Conservation (phyloP, 2,329 filamentous ascomycete genomes). For the Chaetomium globosum region DNA sequence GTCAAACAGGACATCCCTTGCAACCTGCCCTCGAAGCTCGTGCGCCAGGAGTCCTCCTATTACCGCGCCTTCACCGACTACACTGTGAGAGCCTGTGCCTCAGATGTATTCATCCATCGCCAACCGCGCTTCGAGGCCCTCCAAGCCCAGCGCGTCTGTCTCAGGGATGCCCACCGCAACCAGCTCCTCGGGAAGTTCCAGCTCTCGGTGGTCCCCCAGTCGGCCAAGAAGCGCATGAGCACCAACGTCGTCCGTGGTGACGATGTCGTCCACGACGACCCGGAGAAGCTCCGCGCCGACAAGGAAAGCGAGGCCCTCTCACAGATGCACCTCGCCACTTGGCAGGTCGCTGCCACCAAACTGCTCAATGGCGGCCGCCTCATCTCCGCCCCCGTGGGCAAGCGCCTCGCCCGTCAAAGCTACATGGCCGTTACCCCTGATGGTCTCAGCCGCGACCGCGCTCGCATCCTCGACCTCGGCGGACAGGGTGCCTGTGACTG, state of each 20-base stretch:
- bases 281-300: slow-evolving; percentile 66
- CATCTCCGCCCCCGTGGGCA: slow-evolving; percentile 65
- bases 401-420: slow-evolving; percentile 60
- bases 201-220: slow-evolving; percentile 68
- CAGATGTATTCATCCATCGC: slow-evolving; percentile 83
- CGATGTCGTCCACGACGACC: slow-evolving; percentile 63
- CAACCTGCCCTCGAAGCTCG: slow-evolving; percentile 55
- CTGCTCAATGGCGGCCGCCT: slow-evolving; percentile 66
- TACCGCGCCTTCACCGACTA: slow-evolving; percentile 84
- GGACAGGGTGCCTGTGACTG: slow-evolving; percentile 86
- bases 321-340: slow-evolving; percentile 65
- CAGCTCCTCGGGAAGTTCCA: slow-evolving; percentile 85
- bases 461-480: slow-evolving; percentile 81
- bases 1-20: slow-evolving; percentile 51
- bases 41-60: slow-evolving; percentile 73
- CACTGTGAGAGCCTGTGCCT: slow-evolving; percentile 63
- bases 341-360: slow-evolving; percentile 64
- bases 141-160: slow-evolving; percentile 77
- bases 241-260: slow-evolving; percentile 74
- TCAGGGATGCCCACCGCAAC: slow-evolving; percentile 72
- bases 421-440: slow-evolving; percentile 50
- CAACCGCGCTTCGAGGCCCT: slow-evolving; percentile 85
- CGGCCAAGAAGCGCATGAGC: slow-evolving; percentile 70
- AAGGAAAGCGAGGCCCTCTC: slow-evolving; percentile 79
- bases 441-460: slow-evolving; percentile 54